Evolutionary conservation across 768 basidiomycete species (phyloP).

Genomic region (Botryobasidium botryosum): DNA sequence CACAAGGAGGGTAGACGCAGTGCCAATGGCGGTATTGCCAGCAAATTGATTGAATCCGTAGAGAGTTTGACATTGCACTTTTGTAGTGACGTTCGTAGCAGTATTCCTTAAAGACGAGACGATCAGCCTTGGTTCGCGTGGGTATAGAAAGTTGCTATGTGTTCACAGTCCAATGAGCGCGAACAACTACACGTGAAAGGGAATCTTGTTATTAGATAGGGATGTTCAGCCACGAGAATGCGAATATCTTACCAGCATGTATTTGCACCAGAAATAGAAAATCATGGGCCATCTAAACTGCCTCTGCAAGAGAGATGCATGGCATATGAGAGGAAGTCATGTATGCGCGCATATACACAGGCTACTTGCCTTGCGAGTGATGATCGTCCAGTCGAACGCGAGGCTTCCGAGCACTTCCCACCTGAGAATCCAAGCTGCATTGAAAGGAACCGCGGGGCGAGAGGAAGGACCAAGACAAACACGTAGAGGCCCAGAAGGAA

Average conservation of each 20-base stretch:
- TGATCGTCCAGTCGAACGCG: constrained; percentile 7
- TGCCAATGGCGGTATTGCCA: constrained; percentile 1
- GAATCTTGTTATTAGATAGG: no score
- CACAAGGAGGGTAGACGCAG: background rate
- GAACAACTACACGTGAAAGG: no score
- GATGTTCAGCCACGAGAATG: no score
- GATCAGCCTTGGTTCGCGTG: no score
- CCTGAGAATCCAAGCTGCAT: no score
- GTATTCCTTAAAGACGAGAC: background rate
- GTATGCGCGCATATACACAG: background rate
- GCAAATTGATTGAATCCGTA: background rate
- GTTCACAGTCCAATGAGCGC: constrained; percentile 10
- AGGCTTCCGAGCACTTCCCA: constrained; percentile 9
- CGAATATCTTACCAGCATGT: no score
- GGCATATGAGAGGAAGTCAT: no score
- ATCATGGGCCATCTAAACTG: constrained; percentile 8
- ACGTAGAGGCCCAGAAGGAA: constrained; percentile 5
- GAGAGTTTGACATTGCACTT: background rate
- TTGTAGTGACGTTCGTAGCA: background rate
- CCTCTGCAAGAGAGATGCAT: background rate
- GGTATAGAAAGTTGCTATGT: no score
- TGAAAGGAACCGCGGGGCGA: no score
- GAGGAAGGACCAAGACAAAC: no score
- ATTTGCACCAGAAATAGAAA: constrained; percentile 10
- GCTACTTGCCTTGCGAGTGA: constrained; percentile 3